phyloP scores from a whole-genome alignment of 2,329 filamentous ascomycete species.

The Colletotrichum liriopes region DNA sequence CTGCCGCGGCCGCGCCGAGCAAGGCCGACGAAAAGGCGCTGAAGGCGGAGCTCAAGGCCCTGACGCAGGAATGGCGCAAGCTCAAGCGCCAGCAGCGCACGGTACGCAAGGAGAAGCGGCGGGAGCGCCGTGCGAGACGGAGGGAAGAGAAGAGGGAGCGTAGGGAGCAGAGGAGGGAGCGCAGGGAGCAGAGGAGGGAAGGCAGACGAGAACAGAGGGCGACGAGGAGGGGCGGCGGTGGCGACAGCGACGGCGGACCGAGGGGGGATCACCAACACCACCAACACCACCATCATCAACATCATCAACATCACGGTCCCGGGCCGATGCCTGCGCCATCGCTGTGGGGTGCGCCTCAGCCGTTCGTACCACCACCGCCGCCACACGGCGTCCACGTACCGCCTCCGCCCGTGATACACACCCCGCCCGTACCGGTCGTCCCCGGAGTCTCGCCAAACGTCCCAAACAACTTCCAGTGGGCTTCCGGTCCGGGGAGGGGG shows the following conservation, averaged over 20 bases:
- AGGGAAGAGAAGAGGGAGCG: slow-evolving; percentile 49
- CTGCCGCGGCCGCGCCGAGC: not conserved
- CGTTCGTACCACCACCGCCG: slow-evolving; percentile 28
- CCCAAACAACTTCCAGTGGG: slow-evolving; percentile 21
- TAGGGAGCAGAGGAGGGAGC: slow-evolving; percentile 53
- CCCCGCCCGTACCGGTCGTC: slow-evolving; percentile 20
- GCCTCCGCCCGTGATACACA: slow-evolving; percentile 11
- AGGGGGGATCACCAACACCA: slow-evolving; percentile 15
- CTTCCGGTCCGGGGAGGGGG: not conserved
- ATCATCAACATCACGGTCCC: not conserved
- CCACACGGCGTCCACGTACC: slow-evolving; percentile 22
- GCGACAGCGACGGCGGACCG: not conserved
- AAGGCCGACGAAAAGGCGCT: slow-evolving; percentile 55
- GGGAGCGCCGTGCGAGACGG: slow-evolving; percentile 49
- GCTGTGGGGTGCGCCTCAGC: slow-evolving; percentile 25
- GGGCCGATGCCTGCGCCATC: not conserved
- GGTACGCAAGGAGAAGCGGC: slow-evolving; percentile 48
- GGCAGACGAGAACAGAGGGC: slow-evolving; percentile 51
- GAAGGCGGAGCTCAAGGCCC: slow-evolving; percentile 59
- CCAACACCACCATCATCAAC: slow-evolving; percentile 22
- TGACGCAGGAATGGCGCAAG: slow-evolving; percentile 62
- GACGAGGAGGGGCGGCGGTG: slow-evolving; percentile 46
- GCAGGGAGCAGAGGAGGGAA: slow-evolving; percentile 51
- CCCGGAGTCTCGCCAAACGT: slow-evolving; percentile 4
- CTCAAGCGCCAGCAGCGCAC: slow-evolving; percentile 51